Evolutionary conservation across 179 eudicot genomes (phyloP), one percentile per base, ranked within the genome.

Genomic region (Monotropa hypopitys): DNA sequence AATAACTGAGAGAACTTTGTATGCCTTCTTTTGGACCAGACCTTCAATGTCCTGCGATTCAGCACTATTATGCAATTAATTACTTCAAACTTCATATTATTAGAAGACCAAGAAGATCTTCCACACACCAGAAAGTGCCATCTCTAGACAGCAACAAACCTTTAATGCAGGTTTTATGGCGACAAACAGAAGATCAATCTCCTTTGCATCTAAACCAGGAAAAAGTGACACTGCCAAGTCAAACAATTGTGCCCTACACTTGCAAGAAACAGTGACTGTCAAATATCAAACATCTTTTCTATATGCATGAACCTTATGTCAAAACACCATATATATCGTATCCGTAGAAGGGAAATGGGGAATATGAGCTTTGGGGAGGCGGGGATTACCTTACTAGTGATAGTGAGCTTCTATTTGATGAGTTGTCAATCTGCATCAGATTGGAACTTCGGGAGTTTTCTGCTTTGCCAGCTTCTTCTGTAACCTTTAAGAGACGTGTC

Each of bases 1-100:
- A 76, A 93, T 88, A 68, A 77, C 32, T 30, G 97, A 91, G 56
- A 91, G 91, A 80, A 87, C 98, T 88, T 92, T 93, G 77, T 96
- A 96, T 59, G 96, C 98, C 86, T 89, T 93, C 90, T 96, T 96
- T 84, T 96, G 99, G 83, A 96, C 81, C 82, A 88, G 78, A 74
- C 98, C 92, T 70, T 91, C 91, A 18, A 20, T 81, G 78, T 89
- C 98, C 99, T 96, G 85, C 63, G 83, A 75, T 42, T 47, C 75
- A 83, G 45, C 0, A 43, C 51, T 16, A 65, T 9, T 26, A 54
- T 69, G 47, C 8, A 35, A 13, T 50, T 33, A 38, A 46, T 38
- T 62, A 26, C 20, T 78, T 76, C 43, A 73, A 68, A 20, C 20
- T 56, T 28, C 23, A 18, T 11, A 62, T 53, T 53, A 38, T 32